Evolutionary conservation across 331 rosid genomes (phyloP), one percentile per base, ranked within the genome.

Genomic region (Spiraea crenata): DNA sequence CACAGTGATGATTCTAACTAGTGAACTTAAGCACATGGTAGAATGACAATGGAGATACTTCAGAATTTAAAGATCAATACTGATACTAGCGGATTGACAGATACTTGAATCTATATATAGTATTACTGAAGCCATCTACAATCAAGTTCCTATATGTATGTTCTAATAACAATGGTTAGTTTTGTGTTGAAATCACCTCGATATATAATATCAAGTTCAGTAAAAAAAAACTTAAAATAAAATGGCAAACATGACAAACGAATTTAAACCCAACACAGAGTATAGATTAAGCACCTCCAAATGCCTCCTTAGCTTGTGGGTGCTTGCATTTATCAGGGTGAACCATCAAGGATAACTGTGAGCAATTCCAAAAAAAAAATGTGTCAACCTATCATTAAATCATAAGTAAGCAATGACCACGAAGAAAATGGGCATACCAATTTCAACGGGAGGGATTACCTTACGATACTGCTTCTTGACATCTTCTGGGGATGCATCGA

Each of bases 261-360:
- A 50, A 59, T 44, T 76, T 15, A n/a, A 63, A 13, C 61, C 44
- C 3, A 14, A 35, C 44, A 67, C 14, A 57, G 1, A 14, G 76
- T 61, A 59, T 50, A 55, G 80, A 77, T 56, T 58, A 71, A 40
- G 39, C 81, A 95, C 97, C 99, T 91, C 77, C 92, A 85, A 91
- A 95, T 72, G 99, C 99, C 82, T 95, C 99, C 85, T 95, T 95
- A 65, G 97, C 89, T 68, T 91, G 91, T 65, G 93, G 97, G 81
- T 95, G 96, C 90, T 89, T 95, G 86, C 99, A 95, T 81, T 95
- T 95, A 81, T 95, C 97, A 78, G 99, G 99, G 60, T 91, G 99
- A 80, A 95, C 99, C 88, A 95, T 77, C 89, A 91, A 83, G 8
- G 97, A 91, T 78, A 95, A 57, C 97, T 91, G 76, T 81, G 83